Percentiles rank a stretch among this genome's conserved stretches.
Evolutionary conservation across 208 protist genomes (phyloP).

Genomic region (Trypanosoma boissoni): DNA sequence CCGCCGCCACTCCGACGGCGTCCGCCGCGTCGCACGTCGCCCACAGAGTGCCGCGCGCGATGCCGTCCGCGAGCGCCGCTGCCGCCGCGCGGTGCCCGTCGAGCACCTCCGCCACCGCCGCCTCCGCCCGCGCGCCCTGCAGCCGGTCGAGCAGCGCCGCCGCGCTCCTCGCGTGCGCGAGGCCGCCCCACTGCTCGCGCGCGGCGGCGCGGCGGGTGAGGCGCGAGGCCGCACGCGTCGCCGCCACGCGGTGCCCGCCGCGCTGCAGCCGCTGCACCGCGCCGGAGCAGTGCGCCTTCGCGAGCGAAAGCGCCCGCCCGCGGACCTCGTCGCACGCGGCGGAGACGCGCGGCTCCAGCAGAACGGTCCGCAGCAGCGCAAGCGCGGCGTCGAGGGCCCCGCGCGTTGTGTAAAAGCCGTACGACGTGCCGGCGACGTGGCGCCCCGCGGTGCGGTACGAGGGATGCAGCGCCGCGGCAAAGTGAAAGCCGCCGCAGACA

Average conservation of each 20-base stretch:
- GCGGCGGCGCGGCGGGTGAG: conserved; percentile 58
- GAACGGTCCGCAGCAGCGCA: conserved; percentile 56
- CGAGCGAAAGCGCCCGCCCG: conserved; percentile 55
- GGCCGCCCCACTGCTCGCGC: conserved; percentile 74
- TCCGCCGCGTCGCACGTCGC: conserved; percentile 82
- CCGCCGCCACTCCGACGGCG: conserved; percentile 44
- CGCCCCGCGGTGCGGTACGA: conserved; percentile 51
- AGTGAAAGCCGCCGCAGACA: conserved; percentile 78
- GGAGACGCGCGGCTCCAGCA: conserved; percentile 67
- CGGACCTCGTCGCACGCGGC: conserved; percentile 62
- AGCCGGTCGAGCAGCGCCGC: conserved; percentile 68
- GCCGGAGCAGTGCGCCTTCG: conserved; percentile 65
- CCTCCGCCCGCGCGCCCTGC: conserved; percentile 43
- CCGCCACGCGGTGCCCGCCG: conserved; percentile 69
- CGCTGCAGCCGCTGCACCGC: conserved; percentile 71
- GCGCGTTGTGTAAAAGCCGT: conserved; percentile 85
- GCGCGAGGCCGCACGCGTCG: conserved; percentile 52
- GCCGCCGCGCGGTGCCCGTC: conserved; percentile 39
- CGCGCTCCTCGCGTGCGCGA: conserved; percentile 58
- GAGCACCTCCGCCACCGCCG: conserved; percentile 37
- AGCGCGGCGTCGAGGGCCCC: conserved; percentile 78
- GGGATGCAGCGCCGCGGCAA: conserved; percentile 66
- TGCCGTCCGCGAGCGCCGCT: conserved; percentile 33
- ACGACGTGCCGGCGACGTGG: conserved; percentile 64
- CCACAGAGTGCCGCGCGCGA: conserved; percentile 62